A percentile compares a stretch with the other conserved stretches of the same genome.
phyloP scores from a whole-genome alignment of 805 yeast species.

The Saccharomycopsis fermentans region DNA sequence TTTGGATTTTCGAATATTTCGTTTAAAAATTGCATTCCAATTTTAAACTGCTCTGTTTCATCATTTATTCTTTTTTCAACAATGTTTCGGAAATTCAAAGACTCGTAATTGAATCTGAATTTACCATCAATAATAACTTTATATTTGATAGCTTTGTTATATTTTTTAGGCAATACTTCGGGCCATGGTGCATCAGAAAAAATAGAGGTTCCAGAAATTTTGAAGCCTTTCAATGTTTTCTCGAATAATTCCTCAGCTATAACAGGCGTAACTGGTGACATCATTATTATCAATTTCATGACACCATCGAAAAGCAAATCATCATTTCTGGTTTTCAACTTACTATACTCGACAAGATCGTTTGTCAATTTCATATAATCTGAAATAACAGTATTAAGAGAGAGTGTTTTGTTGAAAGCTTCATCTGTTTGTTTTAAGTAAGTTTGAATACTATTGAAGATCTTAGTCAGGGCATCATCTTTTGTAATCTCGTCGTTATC shows the following conservation, averaged over 20 bases:
- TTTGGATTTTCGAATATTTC: slow-evolving; percentile 29
- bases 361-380: slow-evolving; percentile 82
- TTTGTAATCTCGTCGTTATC: slow-evolving; percentile 3
- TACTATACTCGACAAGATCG: slow-evolving; percentile 4
- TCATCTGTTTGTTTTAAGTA: slow-evolving; percentile 41
- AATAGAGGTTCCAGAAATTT: slow-evolving; percentile 36
- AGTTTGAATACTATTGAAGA: slow-evolving; percentile 49
- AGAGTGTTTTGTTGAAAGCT: slow-evolving; percentile 47
- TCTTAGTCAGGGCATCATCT: slow-evolving; percentile 37
- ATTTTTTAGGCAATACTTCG: slow-evolving; percentile 27
- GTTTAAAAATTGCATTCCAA: slow-evolving; percentile 8
- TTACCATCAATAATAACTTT: slow-evolving; percentile 70
- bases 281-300: slow-evolving; percentile 45
- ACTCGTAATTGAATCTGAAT: slow-evolving; percentile 39
- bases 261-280: slow-evolving; percentile 77
- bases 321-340: slow-evolving; percentile 25
- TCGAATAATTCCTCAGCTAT: slow-evolving; percentile 80
- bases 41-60: slow-evolving; percentile 22
- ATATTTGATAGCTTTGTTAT: slow-evolving; percentile 32
- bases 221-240: slow-evolving; percentile 23
- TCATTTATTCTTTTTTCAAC: slow-evolving; percentile 27
- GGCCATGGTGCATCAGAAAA: slow-evolving; percentile 59
- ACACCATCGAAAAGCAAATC: slow-evolving; percentile 39
- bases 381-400: slow-evolving; percentile 79
- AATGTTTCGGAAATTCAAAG: slow-evolving; percentile 8